These are phyloP conservation scores for Dendrobium catenatum DNA, from an alignment of 106 monocot species.

Conservation along the genomic window DNA sequence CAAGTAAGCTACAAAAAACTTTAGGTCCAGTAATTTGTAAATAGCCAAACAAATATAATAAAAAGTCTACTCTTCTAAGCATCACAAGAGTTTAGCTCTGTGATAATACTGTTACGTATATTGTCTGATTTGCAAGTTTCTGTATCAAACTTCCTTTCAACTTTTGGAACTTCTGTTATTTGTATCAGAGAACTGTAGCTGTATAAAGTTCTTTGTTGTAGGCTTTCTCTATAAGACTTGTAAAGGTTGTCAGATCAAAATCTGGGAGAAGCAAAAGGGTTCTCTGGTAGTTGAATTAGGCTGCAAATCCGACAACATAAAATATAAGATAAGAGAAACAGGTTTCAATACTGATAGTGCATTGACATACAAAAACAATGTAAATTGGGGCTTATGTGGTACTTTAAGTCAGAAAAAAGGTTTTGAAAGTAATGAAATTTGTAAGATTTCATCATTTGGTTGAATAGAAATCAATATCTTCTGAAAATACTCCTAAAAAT, in stretches of 20 bases:
- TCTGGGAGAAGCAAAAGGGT: constrained; percentile 4
- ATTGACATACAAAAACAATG: too few species aligned
- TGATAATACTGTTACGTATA: background rate
- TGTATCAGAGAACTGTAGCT: background rate
- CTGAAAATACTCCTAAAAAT: too few species aligned
- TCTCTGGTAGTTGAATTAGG: constrained; percentile 3
- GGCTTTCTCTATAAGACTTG: background rate
- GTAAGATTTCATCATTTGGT: too few species aligned
- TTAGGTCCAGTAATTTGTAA: background rate
- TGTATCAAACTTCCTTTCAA: background rate
- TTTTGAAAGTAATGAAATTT: too few species aligned
- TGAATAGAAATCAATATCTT: too few species aligned
- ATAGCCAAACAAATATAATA: background rate
- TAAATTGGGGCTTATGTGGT: too few species aligned
- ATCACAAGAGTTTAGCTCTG: background rate
- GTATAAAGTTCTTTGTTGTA: background rate
- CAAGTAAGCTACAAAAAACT: background rate
- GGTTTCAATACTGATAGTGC: too few species aligned
- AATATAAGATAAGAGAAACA: background rate
- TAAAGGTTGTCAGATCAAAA: background rate
- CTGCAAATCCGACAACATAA: background rate
- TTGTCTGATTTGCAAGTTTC: background rate
- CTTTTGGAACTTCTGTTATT: background rate
- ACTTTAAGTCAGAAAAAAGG: too few species aligned
- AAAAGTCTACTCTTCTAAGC: background rate